phyloP scores from a whole-genome alignment of 805 yeast species.

The Candida manassasensis region DNA sequence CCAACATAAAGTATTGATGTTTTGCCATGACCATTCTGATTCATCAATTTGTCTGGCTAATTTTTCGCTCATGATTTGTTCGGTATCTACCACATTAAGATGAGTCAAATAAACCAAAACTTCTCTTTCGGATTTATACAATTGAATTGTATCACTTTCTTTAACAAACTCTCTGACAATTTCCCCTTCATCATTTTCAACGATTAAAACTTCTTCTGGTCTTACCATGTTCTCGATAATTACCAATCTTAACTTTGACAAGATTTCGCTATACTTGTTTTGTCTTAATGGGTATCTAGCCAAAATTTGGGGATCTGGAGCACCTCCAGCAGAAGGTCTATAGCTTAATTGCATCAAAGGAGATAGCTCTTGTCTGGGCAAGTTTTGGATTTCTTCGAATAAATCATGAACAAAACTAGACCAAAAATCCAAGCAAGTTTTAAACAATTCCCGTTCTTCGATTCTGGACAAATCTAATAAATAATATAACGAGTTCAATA shows the following conservation, averaged over 20 bases:
- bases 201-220: slow-evolving; percentile 96
- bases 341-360: slow-evolving; percentile 70
- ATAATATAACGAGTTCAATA: slow-evolving; percentile 72
- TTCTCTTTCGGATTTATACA: slow-evolving; percentile 94
- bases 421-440: slow-evolving; percentile 96
- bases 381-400: slow-evolving; percentile 77
- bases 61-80: slow-evolving; percentile 87
- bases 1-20: slow-evolving; percentile 96
- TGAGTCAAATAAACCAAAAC: slow-evolving; percentile 93
- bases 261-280: slow-evolving; percentile 72
- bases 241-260: slow-evolving; percentile 83
- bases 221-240: slow-evolving; percentile 96
- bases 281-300: slow-evolving; percentile 80
- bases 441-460: slow-evolving; percentile 93
- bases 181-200: slow-evolving; percentile 98
- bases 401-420: slow-evolving; percentile 74
- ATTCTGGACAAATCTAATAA: slow-evolving; percentile 80
- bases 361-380: slow-evolving; percentile 67
- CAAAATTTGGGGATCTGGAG: slow-evolving; percentile 75
- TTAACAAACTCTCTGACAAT: slow-evolving; percentile 95
- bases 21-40: slow-evolving; percentile 98
- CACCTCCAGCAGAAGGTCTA: slow-evolving; percentile 62
- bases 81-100: slow-evolving; percentile 90
- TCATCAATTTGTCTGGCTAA: slow-evolving; percentile 92
- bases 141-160: slow-evolving; percentile 93